phyloP scores from a whole-genome alignment of 2,329 filamentous ascomycete genomes.

The Trematosphaeria pertusa region DNA sequence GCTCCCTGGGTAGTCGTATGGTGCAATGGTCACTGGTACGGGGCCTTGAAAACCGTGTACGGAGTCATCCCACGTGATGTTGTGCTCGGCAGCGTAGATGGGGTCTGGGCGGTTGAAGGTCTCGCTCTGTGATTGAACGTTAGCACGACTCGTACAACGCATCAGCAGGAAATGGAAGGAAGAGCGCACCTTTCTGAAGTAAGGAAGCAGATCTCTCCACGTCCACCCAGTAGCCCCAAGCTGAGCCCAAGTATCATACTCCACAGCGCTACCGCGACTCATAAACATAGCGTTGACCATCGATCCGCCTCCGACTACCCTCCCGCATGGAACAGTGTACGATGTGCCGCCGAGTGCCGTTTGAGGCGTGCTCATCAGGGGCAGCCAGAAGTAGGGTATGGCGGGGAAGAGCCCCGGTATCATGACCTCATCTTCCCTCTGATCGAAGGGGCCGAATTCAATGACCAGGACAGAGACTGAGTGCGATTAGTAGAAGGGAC shows the following conservation, averaged over 20 bases:
- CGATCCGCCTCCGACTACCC: constrained; percentile 42
- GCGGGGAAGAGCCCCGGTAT: constrained; percentile 30
- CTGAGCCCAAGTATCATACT: constrained; percentile 60
- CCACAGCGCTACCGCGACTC: constrained; percentile 32
- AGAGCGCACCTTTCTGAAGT: constrained; percentile 44
- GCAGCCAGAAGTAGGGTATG: constrained; percentile 31
- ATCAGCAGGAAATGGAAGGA: constrained; percentile 59
- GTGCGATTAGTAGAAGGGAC: too few relatives aligned
- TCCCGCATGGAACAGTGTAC: constrained; percentile 26
- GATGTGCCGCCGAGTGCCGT: constrained; percentile 21
- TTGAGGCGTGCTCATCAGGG: constrained; percentile 27
- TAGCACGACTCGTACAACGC: constrained; percentile 55
- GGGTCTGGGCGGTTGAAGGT: constrained; percentile 26
- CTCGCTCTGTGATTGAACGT: constrained; percentile 25
- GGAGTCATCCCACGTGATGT: constrained; percentile 29
- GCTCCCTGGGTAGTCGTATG: constrained; percentile 32
- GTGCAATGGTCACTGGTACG: constrained; percentile 30
- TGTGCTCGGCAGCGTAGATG: constrained; percentile 17
- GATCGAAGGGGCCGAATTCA: constrained; percentile 35
- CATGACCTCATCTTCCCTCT: constrained; percentile 27
- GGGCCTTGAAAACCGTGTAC: constrained; percentile 29
- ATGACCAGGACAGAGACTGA: constrained; percentile 35
- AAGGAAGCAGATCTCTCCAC: constrained; percentile 55
- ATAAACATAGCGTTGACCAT: constrained; percentile 47
- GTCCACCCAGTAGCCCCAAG: constrained; percentile 66